Conservation (phyloP, 2,329 filamentous ascomycete species). For the Colletotrichum aenigma region DNA sequence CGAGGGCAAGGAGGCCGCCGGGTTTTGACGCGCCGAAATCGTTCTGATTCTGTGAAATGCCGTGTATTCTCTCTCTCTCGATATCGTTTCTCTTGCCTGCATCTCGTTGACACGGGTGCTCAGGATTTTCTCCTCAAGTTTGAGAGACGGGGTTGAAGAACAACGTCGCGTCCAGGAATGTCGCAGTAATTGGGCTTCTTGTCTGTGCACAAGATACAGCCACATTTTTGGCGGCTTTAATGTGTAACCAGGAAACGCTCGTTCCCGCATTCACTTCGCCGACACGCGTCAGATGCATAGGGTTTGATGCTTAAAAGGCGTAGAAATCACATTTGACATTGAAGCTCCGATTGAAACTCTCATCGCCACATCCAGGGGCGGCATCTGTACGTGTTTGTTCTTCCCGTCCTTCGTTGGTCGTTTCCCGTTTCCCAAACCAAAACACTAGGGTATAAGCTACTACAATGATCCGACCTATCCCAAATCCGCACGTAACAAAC, state of each 20-base stretch:
- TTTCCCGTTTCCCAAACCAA: neutral
- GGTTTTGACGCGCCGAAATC: neutral
- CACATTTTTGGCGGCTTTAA: neutral
- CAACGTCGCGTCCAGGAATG: no score
- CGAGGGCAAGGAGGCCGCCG: constrained; percentile 12
- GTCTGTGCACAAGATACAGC: neutral
- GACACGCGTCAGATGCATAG: neutral
- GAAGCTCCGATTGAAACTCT: neutral
- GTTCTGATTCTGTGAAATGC: neutral
- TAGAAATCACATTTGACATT: neutral
- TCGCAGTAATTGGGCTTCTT: neutral
- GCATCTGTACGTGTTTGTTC: neutral
- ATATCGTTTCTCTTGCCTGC: neutral
- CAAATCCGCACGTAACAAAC: neutral
- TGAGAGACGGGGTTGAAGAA: neutral
- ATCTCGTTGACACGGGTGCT: neutral
- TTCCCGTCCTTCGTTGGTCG: neutral
- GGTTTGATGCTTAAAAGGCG: neutral
- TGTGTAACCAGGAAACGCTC: neutral
- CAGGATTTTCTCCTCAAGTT: neutral
- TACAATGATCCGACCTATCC: neutral
- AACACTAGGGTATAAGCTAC: constrained; percentile 19
- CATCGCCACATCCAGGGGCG: neutral
- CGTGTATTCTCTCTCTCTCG: neutral
- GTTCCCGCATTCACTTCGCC: neutral